Conservation (phyloP, 1,284 basidiomycete species). For the Pyrrhoderma lamaoense region DNA sequence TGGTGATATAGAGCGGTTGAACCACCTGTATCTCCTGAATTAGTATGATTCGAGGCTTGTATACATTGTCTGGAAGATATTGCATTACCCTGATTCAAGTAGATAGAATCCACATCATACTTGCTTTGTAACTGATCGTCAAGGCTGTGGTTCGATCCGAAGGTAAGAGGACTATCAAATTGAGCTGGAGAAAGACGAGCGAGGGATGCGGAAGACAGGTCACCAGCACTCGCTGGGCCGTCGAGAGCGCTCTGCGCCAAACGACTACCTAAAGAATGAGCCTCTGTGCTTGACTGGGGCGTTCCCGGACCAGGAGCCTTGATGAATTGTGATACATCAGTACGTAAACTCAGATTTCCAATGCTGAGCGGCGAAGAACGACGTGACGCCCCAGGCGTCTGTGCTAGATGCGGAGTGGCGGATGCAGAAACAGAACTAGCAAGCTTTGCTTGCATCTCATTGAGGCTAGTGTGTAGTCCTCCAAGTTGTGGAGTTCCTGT, state of each 20-base stretch:
- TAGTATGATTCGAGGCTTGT: slow-evolving; percentile 44
- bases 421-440: slow-evolving; percentile 45
- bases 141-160: slow-evolving; percentile 43
- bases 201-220: slow-evolving; percentile 51
- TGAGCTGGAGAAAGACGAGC: slow-evolving; percentile 56
- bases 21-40: slow-evolving; percentile 46
- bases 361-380: slow-evolving; percentile 39
- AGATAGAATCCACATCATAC: slow-evolving; percentile 55
- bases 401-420: slow-evolving; percentile 47
- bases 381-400: slow-evolving; percentile 43
- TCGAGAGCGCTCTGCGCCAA: slow-evolving; percentile 37
- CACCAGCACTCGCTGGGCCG: slow-evolving; percentile 43
- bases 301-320: slow-evolving; percentile 56
- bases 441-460: slow-evolving; percentile 41
- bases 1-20: slow-evolving; percentile 79
- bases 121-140: slow-evolving; percentile 48
- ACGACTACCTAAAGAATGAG: slow-evolving; percentile 46
- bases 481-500: slow-evolving; percentile 49
- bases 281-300: slow-evolving; percentile 50
- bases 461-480: slow-evolving; percentile 41
- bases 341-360: slow-evolving; percentile 9
- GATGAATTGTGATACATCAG: slow-evolving; percentile 39
- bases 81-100: slow-evolving; percentile 44
- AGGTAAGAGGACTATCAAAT: slow-evolving; percentile 46
- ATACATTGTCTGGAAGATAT: slow-evolving; percentile 23